Base-by-base conservation (phyloP, 2,329 filamentous ascomycete genomes). In the Furcasterigmium furcatum region DNA sequence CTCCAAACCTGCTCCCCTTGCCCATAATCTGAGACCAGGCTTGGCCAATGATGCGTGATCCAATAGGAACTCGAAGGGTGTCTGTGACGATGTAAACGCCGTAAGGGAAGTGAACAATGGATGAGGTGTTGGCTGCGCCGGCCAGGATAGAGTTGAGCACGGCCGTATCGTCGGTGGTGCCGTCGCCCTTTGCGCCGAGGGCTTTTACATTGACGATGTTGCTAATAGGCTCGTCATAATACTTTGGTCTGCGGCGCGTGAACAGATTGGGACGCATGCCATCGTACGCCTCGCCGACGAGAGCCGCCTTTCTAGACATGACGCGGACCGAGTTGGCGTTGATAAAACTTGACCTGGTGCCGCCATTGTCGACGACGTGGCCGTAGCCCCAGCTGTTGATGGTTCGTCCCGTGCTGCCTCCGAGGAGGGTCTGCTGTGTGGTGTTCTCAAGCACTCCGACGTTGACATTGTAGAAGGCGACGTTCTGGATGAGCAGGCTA, bases 111-210 rank as follows among this genome's bases (percentile, higher is more conserved):
- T 64, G 76, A 9, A 73, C 64, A 39, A 76, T 58, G n/a, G 34
- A 30, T 13, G 19, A 20, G 16, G 19, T 40, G 65, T 64, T 21
- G 14, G 38, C 44, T 18, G 41, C 41, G 20, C n/a, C n/a, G 12
- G n/a, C n/a, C 9, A 49, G 24, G 34, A 35, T 38, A 3, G 18
- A 13, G 22, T 38, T 29, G n/a, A 49, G 34, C 9, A 40, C 24
- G 7, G 29, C 57, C 2, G 79, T 80, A 51, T 82, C 77, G 53
- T 82, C 78, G 0, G 74, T 74, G 4, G 59, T 56, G 18, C 78
- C 77, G 54, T 82, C 71, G 32, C 78, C 79, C 16, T 55, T 68
- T 5, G 67, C 68, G 42, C 71, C 65, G 48, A 46, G 22, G 7
- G 29, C 46, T 20, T 35, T 43, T 9, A 35, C 41, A 12, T 43